Evolutionary conservation across 169 alveolate genomes (phyloP).

Genomic region (Plasmodium cynomolgi): DNA sequence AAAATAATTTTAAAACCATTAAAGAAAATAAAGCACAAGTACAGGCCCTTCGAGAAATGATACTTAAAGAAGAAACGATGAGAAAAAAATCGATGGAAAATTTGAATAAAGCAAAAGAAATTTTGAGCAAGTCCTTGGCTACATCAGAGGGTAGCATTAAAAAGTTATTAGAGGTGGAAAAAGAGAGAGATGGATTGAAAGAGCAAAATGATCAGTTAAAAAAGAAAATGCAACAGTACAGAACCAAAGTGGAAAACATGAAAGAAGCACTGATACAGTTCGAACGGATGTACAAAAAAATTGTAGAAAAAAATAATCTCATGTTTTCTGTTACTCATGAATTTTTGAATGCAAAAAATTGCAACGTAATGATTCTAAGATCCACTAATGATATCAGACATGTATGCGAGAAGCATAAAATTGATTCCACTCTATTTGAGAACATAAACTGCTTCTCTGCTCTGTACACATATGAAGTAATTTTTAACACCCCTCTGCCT

Average conservation of each 20-base stretch:
- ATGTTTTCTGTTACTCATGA: conserved; percentile 58
- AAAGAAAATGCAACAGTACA: not conserved
- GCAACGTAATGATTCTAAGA: conserved; percentile 11
- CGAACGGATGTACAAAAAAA: conserved; percentile 16
- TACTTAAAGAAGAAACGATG: not conserved
- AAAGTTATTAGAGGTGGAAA: not conserved
- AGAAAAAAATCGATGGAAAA: conserved; percentile 19
- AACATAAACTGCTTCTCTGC: conserved; percentile 4
- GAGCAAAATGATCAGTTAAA: not conserved
- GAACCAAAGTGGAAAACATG: not conserved
- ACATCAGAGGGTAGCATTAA: conserved; percentile 38
- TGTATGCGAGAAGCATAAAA: not conserved
- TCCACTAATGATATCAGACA: conserved; percentile 9
- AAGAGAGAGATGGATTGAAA: conserved; percentile 5
- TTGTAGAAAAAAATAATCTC: conserved; percentile 35
- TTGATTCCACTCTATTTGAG: not conserved
- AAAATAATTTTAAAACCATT: not conserved
- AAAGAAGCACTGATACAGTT: conserved; percentile 11
- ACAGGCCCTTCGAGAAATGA: not conserved
- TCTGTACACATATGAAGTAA: conserved; percentile 34
- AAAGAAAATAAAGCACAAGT: not conserved
- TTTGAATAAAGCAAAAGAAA: conserved; percentile 35
- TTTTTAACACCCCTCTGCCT: not conserved
- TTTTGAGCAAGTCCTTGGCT: conserved; percentile 4
- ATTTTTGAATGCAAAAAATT: conserved; percentile 33